Evolutionary conservation across 495 filamentous ascomycete species (phyloP), one percentile per base, ranked within the genome.

Genomic region (Penicillium verhagenii): DNA sequence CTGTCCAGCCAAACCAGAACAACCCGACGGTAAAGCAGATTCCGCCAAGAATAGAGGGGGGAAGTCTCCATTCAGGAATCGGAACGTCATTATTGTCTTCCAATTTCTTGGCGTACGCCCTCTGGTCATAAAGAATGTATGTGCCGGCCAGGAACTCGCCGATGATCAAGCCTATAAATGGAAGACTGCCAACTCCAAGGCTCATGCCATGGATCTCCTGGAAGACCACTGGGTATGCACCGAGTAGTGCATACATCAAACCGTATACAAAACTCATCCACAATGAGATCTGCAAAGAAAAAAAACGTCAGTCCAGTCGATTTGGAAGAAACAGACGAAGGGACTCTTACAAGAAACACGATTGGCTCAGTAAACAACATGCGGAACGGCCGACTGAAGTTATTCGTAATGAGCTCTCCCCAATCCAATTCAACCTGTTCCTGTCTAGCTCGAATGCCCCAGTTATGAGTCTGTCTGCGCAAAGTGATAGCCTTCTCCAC

Each of bases 1-100:
- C 68, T 6, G 70, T 74, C 71, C 70, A 72, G n/a, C 69, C 72
- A 43, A 65, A 72, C 74, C 77, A 81, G 67, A 85, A 85, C 0
- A 84, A 58, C 0, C 82, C 81, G 33, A 78, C 61, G 3, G 80
- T 78, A 37, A 85, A 74, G 42, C 75, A 65, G 2, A 74, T 43
- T 8, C 70, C 74, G 0, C 81, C 84, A 3, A 79, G 45, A 18
- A 84, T 77, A 29, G 81, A 72, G 14, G 74, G 73, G 0, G 70
- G 70, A 0, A 72, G 60, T 47, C 70, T 51, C 72, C 71, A 76
- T 53, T 75, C 68, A 0, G 68, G 65, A 28, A 73, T 51, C 9
- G 66, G 68, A 6, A 74, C 59, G 28, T 73, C 64, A 52, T 68
- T 65, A 42, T 73, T 68, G 21, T 57, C 65, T 4, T 42, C 35